Evolutionary conservation across 768 basidiomycete genomes (phyloP).

Genomic region (Dioszegia crocea): DNA sequence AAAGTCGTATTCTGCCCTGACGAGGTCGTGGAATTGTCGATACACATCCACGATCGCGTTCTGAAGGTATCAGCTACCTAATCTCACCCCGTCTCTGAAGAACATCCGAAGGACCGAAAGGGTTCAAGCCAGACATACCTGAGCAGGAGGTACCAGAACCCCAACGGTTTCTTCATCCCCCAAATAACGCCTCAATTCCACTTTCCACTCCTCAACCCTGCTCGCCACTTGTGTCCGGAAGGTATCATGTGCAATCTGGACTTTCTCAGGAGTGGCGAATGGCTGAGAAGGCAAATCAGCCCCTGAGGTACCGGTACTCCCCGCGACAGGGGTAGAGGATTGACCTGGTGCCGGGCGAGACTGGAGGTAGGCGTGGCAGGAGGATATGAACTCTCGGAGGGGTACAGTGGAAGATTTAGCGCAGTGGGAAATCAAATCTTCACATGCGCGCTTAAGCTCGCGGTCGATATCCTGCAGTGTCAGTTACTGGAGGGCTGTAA

Average conservation of each 20-base stretch:
- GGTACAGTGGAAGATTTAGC: slow-evolving; percentile 60
- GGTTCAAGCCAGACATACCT: slow-evolving; percentile 39
- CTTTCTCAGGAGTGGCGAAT: slow-evolving; percentile 58
- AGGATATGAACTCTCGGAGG: slow-evolving; percentile 63
- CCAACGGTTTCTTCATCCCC: slow-evolving; percentile 72
- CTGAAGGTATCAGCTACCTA: slow-evolving; percentile 41
- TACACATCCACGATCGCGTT: slow-evolving; percentile 73
- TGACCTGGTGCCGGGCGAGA: slow-evolving; percentile 3
- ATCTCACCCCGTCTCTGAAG: no score
- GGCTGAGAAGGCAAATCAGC: slow-evolving; percentile 50
- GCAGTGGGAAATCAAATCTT: slow-evolving; percentile 69
- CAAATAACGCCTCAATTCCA: slow-evolving; percentile 68
- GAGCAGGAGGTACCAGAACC: slow-evolving; percentile 70
- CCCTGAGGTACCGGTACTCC: slow-evolving; percentile 17
- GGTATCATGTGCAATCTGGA: slow-evolving; percentile 55
- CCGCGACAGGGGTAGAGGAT: neutral
- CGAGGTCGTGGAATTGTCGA: slow-evolving; percentile 64
- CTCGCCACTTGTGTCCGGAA: slow-evolving; percentile 56
- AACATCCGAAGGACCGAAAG: no score
- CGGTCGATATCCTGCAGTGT: slow-evolving; percentile 70
- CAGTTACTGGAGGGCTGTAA: neutral
- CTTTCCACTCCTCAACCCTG: slow-evolving; percentile 55
- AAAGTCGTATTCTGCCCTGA: slow-evolving; percentile 54
- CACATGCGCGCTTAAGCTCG: slow-evolving; percentile 77
- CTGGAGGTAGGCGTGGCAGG: slow-evolving; percentile 52